phyloP scores from a whole-genome alignment of 2,329 filamentous ascomycete genomes.

The Helotiales sp. region DNA sequence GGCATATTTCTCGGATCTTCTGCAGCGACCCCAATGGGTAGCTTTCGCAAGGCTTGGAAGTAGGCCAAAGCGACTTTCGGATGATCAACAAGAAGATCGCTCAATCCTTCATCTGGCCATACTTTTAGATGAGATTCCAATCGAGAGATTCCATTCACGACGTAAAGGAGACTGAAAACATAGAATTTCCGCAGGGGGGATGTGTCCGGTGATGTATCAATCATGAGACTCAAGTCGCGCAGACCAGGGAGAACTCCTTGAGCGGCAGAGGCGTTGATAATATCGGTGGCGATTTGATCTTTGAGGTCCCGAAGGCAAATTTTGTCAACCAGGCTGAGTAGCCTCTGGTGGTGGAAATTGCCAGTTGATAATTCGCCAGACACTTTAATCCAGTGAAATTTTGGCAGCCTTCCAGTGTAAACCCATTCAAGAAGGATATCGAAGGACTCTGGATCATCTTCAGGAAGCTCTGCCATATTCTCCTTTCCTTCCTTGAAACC shows the following conservation, averaged over 20 bases:
- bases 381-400: neutral
- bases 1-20: neutral
- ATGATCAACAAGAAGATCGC: neutral
- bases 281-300: neutral
- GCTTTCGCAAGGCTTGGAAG: neutral
- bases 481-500: constrained; percentile 12
- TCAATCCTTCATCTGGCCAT: neutral
- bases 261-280: neutral
- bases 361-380: neutral
- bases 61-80: neutral
- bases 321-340: neutral
- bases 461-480: constrained; percentile 13
- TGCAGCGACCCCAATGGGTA: neutral
- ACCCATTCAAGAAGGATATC: constrained; percentile 18
- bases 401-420: neutral
- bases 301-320: neutral
- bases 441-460: constrained; percentile 18
- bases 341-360: neutral
- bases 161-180: neutral
- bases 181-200: neutral
- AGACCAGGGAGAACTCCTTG: neutral
- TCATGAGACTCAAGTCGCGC: neutral
- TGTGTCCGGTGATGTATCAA: neutral
- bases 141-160: neutral
- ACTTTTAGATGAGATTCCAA: neutral